Conservation (phyloP, 164 flowering plant genomes). For the Berberis thunbergii region DNA sequence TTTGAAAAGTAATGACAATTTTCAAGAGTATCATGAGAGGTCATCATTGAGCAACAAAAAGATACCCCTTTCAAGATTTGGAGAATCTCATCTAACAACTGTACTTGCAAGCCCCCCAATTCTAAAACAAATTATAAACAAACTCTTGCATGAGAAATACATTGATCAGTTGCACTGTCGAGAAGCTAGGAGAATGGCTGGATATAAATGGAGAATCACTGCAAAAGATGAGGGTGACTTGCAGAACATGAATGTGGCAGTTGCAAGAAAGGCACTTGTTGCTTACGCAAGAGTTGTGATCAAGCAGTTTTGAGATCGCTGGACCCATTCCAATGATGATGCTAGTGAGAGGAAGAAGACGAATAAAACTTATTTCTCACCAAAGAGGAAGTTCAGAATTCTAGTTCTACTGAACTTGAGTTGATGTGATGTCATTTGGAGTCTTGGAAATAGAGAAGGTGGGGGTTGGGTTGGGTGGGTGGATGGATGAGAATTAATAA, state of each 20-base stretch:
- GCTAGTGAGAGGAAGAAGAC: conserved; percentile 22
- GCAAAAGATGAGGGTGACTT: conserved; percentile 14
- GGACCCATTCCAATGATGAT: conserved; percentile 22
- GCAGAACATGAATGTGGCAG: conserved; percentile 24
- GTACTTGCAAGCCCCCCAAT: conserved; percentile 62
- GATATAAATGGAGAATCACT: conserved; percentile 13
- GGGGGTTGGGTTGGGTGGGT: too few relatives aligned
- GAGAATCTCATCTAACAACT: conserved; percentile 9
- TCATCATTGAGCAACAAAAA: conserved; percentile 24
- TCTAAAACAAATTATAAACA: conserved; percentile 68
- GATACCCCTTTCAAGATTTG: conserved; percentile 35
- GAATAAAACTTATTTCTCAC: neutral
- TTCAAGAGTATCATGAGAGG: conserved; percentile 20
- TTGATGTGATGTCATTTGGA: too few relatives aligned
- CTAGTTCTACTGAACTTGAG: too few relatives aligned
- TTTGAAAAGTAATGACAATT: conserved; percentile 14
- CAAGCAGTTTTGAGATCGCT: conserved; percentile 26
- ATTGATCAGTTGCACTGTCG: conserved; percentile 65
- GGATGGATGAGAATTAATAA: too few relatives aligned
- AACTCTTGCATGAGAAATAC: conserved; percentile 74
- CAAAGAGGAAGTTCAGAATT: too few relatives aligned
- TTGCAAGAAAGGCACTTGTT: conserved; percentile 47
- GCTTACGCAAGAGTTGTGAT: conserved; percentile 51
- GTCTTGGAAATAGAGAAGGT: too few relatives aligned
- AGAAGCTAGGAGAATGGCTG: conserved; percentile 54